Percentiles rank a stretch among this genome's conserved stretches.
Evolutionary conservation across 176 grass and related monocot species (phyloP).

Genomic region (Aegilops tauschii): DNA sequence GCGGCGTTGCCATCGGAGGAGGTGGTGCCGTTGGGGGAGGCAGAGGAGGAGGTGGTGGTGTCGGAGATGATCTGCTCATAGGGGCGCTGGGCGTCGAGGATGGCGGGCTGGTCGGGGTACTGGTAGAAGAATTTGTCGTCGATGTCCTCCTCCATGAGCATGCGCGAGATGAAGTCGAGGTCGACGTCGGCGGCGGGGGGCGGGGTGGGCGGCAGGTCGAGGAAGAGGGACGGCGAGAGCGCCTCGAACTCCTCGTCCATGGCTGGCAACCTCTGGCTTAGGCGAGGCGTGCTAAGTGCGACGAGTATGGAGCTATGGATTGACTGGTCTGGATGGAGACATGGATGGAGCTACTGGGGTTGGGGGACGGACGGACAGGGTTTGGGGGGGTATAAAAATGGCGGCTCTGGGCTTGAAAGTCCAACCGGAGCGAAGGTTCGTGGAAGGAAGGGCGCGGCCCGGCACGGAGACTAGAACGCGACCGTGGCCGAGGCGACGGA

Average conservation of each 20-base stretch:
- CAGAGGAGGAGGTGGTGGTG: neutral
- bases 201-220: neutral
- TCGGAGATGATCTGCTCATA: slow-evolving; percentile 46
- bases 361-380: neutral
- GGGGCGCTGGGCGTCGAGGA: slow-evolving; percentile 16
- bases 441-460: neutral
- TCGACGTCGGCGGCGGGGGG: neutral
- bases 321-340: neutral
- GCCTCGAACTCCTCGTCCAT: neutral
- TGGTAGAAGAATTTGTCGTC: slow-evolving; percentile 11
- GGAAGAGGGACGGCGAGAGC: neutral
- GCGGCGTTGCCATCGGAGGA: too few species aligned
- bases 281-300: too few species aligned
- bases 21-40: neutral
- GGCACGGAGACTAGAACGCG: neutral
- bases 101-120: slow-evolving; percentile 21
- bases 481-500: neutral
- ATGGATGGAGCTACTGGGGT: neutral
- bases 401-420: neutral
- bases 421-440: neutral
- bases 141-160: slow-evolving; percentile 38
- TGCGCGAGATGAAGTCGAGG: neutral
- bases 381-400: neutral
- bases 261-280: neutral
- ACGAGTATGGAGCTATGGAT: too few species aligned